Percentiles rank a stretch among this genome's conserved stretches.
Evolutionary conservation across 495 filamentous ascomycete species (phyloP).

Genomic region (Niebla homalea): DNA sequence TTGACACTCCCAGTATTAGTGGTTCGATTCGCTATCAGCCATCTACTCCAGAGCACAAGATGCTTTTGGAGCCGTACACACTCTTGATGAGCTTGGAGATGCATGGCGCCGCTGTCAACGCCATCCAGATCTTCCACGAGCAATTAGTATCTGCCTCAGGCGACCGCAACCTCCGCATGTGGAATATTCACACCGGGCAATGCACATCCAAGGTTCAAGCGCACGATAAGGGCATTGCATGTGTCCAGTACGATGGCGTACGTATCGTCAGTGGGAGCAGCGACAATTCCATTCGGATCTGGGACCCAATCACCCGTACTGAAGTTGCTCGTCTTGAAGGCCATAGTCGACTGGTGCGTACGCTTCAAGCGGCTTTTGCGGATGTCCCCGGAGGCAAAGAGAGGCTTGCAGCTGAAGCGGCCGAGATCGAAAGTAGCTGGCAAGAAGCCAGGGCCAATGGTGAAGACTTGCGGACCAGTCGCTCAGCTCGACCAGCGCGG

Average conservation of each 20-base stretch:
- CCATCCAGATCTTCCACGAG: slow-evolving; percentile 75
- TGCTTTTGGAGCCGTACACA: slow-evolving; percentile 43
- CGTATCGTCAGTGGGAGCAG: slow-evolving; percentile 91
- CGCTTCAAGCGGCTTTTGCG: slow-evolving; percentile 85
- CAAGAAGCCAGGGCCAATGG: slow-evolving; percentile 57
- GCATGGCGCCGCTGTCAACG: slow-evolving; percentile 87
- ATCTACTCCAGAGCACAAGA: slow-evolving; percentile 3
- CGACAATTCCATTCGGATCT: slow-evolving; percentile 89
- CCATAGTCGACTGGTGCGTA: slow-evolving; percentile 75
- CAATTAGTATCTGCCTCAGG: slow-evolving; percentile 91
- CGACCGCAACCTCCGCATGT: slow-evolving; percentile 81
- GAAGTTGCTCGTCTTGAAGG: slow-evolving; percentile 78
- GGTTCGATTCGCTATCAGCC: slow-evolving; percentile 26
- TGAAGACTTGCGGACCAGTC: slow-evolving; percentile 25
- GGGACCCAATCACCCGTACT: slow-evolving; percentile 67
- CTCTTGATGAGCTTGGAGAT: slow-evolving; percentile 66
- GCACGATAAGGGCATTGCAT: slow-evolving; percentile 92
- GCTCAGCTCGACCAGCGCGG: slow-evolving; percentile 34
- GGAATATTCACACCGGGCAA: slow-evolving; percentile 71
- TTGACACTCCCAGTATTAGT: slow-evolving; percentile 28
- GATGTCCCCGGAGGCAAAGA: slow-evolving; percentile 71
- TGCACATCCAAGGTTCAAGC: slow-evolving; percentile 68
- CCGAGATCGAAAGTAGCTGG: slow-evolving; percentile 56
- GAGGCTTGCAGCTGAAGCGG: slow-evolving; percentile 56
- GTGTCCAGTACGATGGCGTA: slow-evolving; percentile 94